Evolutionary conservation across 768 basidiomycete genomes (phyloP), one percentile per base, ranked within the genome.

Genomic region (Boletus tomentosulus): DNA sequence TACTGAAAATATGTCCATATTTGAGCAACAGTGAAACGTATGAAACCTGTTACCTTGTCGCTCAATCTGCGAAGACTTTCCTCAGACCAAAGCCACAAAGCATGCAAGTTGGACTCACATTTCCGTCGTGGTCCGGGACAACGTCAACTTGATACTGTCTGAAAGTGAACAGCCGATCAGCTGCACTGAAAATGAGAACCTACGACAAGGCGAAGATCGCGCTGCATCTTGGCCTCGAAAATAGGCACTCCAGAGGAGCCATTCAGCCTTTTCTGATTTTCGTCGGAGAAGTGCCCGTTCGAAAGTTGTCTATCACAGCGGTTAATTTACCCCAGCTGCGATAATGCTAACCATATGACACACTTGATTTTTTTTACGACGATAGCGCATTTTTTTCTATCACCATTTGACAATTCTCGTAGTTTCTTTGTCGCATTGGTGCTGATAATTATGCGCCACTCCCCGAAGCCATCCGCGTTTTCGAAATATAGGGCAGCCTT

Each of bases 281-380:
- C 81, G 13, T 75, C 73, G 1, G 86, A 87, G 59, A 89, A 87
- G 53, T 83, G 79, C 0, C 86, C 87, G 4, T 78, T 76, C 0
- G 87, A 89, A 12, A 89, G 74, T 54, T 88, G 84, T 62, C 87
- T 88, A 45, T 34, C 30, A 35, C 12, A 8, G 30, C 3, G 9
- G 37, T 53, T 35, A 57, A 30, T 30, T 45, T n/a, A n/a, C 4
- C 6, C 43, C 25, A 7, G 13, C 0, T 11, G 8, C 30, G 25
- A 19, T 22, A 9, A 38, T 16, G 12, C 6, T 9, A 43, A 48
- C 39, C 34, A 38, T 6, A 8, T 2, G 3, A 62, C 75, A 28
- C 48, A 85, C 87, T 76, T 81, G 64, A 89, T 85, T 63, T 87
- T 89, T 68, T 85, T 87, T 34, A 85, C 60, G 24, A 83, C 76